A percentile compares a stretch with the other conserved stretches of the same genome.
Evolutionary conservation across 2,329 filamentous ascomycete species (phyloP).

Genomic region (Nemania sp.): DNA sequence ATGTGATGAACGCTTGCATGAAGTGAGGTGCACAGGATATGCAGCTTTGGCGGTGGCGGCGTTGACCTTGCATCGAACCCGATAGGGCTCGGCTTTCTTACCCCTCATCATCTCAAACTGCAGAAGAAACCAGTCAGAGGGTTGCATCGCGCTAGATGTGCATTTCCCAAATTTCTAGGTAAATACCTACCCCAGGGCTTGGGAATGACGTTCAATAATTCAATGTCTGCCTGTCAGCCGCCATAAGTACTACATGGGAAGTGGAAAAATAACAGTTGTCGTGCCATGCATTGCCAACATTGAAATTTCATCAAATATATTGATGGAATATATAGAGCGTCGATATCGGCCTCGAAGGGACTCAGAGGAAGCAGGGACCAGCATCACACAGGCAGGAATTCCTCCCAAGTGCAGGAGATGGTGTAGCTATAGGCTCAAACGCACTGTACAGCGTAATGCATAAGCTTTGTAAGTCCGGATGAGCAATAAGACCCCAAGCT

Average conservation of each 20-base stretch:
- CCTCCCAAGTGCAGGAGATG: neutral
- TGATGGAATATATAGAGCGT: slow-evolving; percentile 12
- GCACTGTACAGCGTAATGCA: slow-evolving; percentile 10
- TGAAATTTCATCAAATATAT: neutral
- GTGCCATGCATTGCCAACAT: slow-evolving; percentile 2
- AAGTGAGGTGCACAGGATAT: slow-evolving; percentile 21
- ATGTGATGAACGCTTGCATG: slow-evolving; percentile 37
- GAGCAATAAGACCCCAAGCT: slow-evolving; percentile 1
- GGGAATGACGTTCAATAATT: slow-evolving; percentile 4
- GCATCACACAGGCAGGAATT: slow-evolving; percentile 8
- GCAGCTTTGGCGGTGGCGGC: slow-evolving; percentile 28
- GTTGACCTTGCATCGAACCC: slow-evolving; percentile 30
- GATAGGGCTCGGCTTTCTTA: slow-evolving; percentile 29
- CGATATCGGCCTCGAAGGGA: slow-evolving; percentile 11
- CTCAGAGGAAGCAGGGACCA: too few relatives aligned
- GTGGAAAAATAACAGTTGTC: slow-evolving; percentile 32
- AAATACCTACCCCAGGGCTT: neutral
- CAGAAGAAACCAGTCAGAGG: slow-evolving; percentile 21
- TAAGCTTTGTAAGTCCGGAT: slow-evolving; percentile 17
- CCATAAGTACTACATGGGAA: slow-evolving; percentile 20
- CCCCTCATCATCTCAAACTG: slow-evolving; percentile 26
- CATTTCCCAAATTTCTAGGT: slow-evolving; percentile 8
- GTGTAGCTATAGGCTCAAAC: slow-evolving; percentile 5
- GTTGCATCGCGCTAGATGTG: slow-evolving; percentile 25
- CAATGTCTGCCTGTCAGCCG: slow-evolving; percentile 11